Evolutionary conservation across 2,329 filamentous ascomycete species (phyloP), one percentile per base, ranked within the genome.

Genomic region (Canariomyces notabilis): DNA sequence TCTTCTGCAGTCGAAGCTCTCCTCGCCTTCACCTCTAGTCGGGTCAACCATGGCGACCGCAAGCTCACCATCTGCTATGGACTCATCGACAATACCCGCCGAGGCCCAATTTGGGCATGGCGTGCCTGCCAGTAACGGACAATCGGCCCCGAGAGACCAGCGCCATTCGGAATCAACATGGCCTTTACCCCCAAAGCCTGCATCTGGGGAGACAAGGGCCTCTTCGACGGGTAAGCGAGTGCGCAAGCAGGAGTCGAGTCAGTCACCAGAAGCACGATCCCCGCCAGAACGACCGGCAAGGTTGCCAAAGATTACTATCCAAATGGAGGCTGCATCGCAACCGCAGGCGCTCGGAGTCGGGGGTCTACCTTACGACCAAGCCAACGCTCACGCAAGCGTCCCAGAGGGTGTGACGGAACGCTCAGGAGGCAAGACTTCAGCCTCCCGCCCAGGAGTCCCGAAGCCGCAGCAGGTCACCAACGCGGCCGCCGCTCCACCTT

Each of bases 121-220:
- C 19, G 20, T 16, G 33, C 23, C 42, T 18, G 35, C 19, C 5
- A 14, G 20, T 9, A 16, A 9, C 12, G 37, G 37, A 21, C 20
- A 19, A n/a, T 23, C 40, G 15, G 14, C 31, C n/a, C 12, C 35
- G 31, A 39, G 37, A 9, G 34, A 3, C 2, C 19, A 37, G 22
- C 19, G 35, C 5, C 18, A 18, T 6, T n/a, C 38, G 5, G 22
- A 35, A 2, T 36, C 42, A 8, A 20, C 43, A 38, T 44, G 40
- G 48, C 39, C 48, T 7, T 44, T 47, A 14, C 44, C 44, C 6
- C 49, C 29, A 20, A 45, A 45, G 11, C 44, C 44, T n/a, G 36
- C 21, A 11, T 22, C 40, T 33, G 19, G 19, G 21, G 37, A 41
- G 32, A 19, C 38, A 20, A 18, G 23, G 21, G 8, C 38, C 15